Evolutionary conservation across 495 filamentous ascomycete genomes (phyloP), one percentile per base, ranked within the genome.

Genomic region (Glutinoglossum americanum): DNA sequence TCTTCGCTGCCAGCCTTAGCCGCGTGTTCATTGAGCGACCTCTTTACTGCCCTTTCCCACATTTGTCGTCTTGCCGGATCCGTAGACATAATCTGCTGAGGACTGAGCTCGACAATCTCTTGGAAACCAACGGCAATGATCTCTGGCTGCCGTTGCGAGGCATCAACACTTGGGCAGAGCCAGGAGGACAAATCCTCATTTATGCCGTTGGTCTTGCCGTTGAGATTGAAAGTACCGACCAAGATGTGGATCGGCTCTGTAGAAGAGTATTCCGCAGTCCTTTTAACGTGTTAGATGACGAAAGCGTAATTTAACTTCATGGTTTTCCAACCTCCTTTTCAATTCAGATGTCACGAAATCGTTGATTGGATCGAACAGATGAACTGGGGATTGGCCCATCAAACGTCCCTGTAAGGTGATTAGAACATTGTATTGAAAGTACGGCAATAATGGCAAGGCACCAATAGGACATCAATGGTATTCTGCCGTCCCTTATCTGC

Each of bases 1-100:
- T 84, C 84, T 37, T 89, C 79, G 11, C 76, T 72, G 1, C 77
- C 79, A 48, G 70, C 70, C 56, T 70, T 71, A 53, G 71, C 72
- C n/a, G 85, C 79, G 60, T 80, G 77, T 5, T 62, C 62, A 61
- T 97, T 94, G 47, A 99, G 67, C 21, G 84, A 86, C 57, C 72
- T 74, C 59, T 82, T 79, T 10, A 96, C 87, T 6, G 87, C 81
- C 60, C 70, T 67, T 67, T 99, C 90, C 92, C 92, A 99, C 23
- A 76, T 70, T 64, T 89, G 82, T 55, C 89, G 83, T 57, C 85
- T 79, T 9, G 77, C 77, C 25, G 93, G 92, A 72, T 97, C 89
- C 41, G 89, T 96, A 56, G 92, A 93, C 89, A 99, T 97, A 64
- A 99, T 97, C 64, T 99, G 93, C 67, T 97, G 90, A 19, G 93